Base-by-base conservation (phyloP, 2,329 filamentous ascomycete species). In the Scortechinia acanthostroma region DNA sequence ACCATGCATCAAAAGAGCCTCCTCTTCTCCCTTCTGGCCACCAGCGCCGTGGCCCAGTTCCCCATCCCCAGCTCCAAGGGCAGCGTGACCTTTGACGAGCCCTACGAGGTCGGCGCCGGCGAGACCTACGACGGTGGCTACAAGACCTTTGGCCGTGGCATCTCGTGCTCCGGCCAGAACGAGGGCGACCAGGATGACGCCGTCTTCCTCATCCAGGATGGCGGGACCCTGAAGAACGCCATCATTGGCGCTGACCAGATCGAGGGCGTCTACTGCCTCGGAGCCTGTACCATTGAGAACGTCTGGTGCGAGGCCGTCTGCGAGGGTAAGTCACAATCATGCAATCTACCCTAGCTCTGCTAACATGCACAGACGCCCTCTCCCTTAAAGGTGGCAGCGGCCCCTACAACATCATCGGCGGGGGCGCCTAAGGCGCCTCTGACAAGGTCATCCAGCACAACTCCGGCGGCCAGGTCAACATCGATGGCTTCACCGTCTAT, bases 81-180 rank as follows among this genome's bases (percentile, higher is more conserved):
- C 25, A 30, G 25, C n/a, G 25, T 10, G 25, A 30, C 25, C 25
- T 30, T 30, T n/a, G 25, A 30, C 25, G 25, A 63, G 47, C 63
- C 65, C 22, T 63, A 70, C 49, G 54, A 59, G 3, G 63, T 69
- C 19, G 58, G 58, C 19, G 63, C 68, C 19, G 58, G 58, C 19
- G 59, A 58, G 16, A 55, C 51, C 20, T 71, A 68, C 48, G 71
- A 74, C 50, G 70, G 71, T 44, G 66, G 61, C 17, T 70, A 74
- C 68, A 62, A 66, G 53, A 60, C 62, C 42, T 73, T 60, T 55
- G 71, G 67, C 48, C 68, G 71, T 47, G 65, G 60, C 47, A 56
- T 62, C 65, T 52, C 48, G 61, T 54, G 68, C 55, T 52, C 51
- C n/a, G 67, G 62, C 13, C 66, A 71, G 48, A 49, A 47, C 22